phyloP scores from a whole-genome alignment of 352 stramenopile genomes.

The Globisporangium radiosum region DNA sequence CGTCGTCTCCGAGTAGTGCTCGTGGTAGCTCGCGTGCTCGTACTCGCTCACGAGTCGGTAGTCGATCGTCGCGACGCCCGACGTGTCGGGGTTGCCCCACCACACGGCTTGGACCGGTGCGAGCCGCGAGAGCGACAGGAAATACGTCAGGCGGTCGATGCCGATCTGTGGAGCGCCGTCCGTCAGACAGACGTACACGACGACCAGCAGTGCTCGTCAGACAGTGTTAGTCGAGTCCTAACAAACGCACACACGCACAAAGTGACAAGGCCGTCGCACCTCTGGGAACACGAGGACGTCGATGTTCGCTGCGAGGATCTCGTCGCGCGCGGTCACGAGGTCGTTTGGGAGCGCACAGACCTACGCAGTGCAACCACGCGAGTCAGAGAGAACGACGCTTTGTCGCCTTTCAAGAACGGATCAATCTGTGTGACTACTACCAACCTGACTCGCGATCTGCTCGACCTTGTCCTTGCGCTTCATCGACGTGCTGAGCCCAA shows the following conservation, averaged over 20 bases:
- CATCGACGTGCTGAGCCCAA: conserved; percentile 56
- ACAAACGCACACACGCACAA: no score
- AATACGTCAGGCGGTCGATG: conserved; percentile 75
- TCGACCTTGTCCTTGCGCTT: conserved; percentile 32
- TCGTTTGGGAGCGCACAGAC: conserved; percentile 50
- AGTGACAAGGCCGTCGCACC: conserved; percentile 16
- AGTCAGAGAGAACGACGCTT: no score
- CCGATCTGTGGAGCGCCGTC: conserved; percentile 34
- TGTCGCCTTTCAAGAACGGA: neutral
- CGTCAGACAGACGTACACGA: no score
- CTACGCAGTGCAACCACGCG: conserved; percentile 16
- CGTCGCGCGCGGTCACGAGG: conserved; percentile 27
- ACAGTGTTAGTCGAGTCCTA: no score
- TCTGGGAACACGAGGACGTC: conserved; percentile 71
- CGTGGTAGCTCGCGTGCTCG: conserved; percentile 34
- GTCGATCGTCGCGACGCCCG: conserved; percentile 56
- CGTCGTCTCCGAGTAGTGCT: conserved; percentile 55
- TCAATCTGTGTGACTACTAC: neutral
- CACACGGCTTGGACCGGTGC: conserved; percentile 64
- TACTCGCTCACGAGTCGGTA: conserved; percentile 65
- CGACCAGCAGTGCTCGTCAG: no score
- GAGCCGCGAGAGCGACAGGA: conserved; percentile 58
- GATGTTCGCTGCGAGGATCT: conserved; percentile 43
- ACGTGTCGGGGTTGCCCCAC: conserved; percentile 74
- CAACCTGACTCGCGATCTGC: conserved; percentile 46